Evolutionary conservation across 768 basidiomycete genomes (phyloP).

Genomic region (Chiua virens): DNA sequence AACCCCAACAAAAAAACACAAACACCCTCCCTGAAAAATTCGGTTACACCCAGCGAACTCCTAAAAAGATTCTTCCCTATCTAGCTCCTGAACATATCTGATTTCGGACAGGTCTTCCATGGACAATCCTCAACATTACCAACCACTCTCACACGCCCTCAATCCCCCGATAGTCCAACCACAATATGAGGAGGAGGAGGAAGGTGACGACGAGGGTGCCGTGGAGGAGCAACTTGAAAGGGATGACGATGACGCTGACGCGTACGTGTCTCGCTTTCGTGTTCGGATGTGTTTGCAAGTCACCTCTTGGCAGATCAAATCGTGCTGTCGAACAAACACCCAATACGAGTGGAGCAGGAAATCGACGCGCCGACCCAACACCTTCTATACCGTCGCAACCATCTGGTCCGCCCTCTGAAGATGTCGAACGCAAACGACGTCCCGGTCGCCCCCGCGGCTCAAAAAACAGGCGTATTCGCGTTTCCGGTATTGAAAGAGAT

Average conservation of each 20-base stretch:
- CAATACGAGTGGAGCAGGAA: conserved; percentile 13
- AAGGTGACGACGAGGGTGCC: conserved; percentile 75
- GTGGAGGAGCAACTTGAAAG: conserved; percentile 66
- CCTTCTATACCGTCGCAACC: conserved; percentile 28
- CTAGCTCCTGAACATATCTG: conserved; percentile 25
- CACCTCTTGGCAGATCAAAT: conserved; percentile 20
- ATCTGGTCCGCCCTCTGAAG: conserved; percentile 28
- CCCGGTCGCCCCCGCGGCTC: conserved; percentile 81
- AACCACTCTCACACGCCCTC: conserved; percentile 77
- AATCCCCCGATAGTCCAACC: conserved; percentile 47
- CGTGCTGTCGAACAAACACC: conserved; percentile 15
- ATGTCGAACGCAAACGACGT: conserved; percentile 57
- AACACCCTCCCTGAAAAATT: conserved; percentile 31
- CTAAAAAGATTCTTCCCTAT: conserved; percentile 20
- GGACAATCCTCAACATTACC: conserved; percentile 79
- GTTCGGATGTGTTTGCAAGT: conserved; percentile 1
- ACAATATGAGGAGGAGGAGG: conserved; percentile 54
- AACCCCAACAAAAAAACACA: conserved; percentile 27
- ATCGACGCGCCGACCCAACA: conserved; percentile 25
- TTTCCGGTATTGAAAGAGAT: conserved; percentile 30
- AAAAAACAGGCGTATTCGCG: conserved; percentile 61
- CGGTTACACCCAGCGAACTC: conserved; percentile 33
- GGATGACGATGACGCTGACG: conserved; percentile 45
- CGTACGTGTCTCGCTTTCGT: conserved; percentile 21
- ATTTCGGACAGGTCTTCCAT: conserved; percentile 26